Base-by-base conservation (phyloP, 1,284 basidiomycete genomes). In the Cronartium ribicola region DNA sequence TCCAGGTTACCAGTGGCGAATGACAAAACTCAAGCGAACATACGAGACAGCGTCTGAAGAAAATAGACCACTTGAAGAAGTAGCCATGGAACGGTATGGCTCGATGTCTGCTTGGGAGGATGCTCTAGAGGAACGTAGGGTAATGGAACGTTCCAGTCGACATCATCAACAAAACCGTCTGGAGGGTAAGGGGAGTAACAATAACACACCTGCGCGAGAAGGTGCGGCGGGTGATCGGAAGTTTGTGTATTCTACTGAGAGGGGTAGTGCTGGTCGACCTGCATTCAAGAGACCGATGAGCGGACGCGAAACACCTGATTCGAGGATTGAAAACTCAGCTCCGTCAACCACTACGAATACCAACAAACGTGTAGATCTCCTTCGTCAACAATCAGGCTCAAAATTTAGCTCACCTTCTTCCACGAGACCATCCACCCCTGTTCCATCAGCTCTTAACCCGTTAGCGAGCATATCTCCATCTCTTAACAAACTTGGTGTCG, bases 71-170 rank as follows among this genome's bases (percentile, higher is more conserved):
- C 44, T 74, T 14, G 71, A 74, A 51, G 43, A 94, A 69, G 87
- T 98, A 29, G 95, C 90, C 0, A 78, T 92, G 37, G 95, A 98
- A 76, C 87, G 93, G 6, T 96, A 94, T 79, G 91, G 90, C 17
- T 88, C 87, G 0, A 80, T 94, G 60, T 87, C 90, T 59, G 90
- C 90, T 4, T 98, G 93, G 79, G 86, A 92, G 76, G 91, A 94
- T 78, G 94, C 93, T 1, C 85, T 87, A 72, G 90, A 91, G 78
- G 95, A 98, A 81, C 85, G 90, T 7, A 85, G 88, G 0, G 85
- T 93, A 29, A 84, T 98, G 5, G 93, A 97, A 79, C 90, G 92
- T 78, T 87, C 89, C 8, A 87, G 88, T 10, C 44, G 29, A 65
- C 13, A 44, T 61, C 86, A 29, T 78, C 83, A 11, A 81, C 83